Conservation (phyloP, 805 yeast genomes). For the Saccharomycopsis lassenensis region DNA sequence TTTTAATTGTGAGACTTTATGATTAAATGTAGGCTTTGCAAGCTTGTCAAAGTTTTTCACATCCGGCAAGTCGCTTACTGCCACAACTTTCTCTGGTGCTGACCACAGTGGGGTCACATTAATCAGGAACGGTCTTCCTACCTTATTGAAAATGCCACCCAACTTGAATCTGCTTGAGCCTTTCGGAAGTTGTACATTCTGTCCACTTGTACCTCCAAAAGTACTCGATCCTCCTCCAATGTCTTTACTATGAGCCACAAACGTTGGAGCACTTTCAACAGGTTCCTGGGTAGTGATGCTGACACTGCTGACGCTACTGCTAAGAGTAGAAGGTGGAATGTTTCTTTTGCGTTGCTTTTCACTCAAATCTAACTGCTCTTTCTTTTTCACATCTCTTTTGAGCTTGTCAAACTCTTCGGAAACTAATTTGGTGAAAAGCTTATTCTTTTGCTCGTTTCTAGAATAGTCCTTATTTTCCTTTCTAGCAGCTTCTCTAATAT, state of each 20-base stretch:
- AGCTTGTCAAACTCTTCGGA: constrained; percentile 40
- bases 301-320: not conserved
- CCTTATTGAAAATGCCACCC: constrained; percentile 48
- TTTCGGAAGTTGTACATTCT: too few species aligned
- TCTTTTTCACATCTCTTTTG: constrained; percentile 39
- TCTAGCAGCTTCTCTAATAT: constrained; percentile 32
- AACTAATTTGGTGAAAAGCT: constrained; percentile 37
- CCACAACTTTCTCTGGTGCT: constrained; percentile 35
- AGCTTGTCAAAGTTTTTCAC: constrained; percentile 30
- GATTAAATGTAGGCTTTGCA: constrained; percentile 38
- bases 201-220: too few species aligned
- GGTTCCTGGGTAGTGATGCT: constrained; percentile 1
- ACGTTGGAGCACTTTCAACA: too few species aligned
- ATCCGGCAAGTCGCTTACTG: constrained; percentile 51
- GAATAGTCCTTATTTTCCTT: constrained; percentile 32
- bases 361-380: constrained; percentile 28
- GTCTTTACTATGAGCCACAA: too few species aligned
- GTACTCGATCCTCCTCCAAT: too few species aligned
- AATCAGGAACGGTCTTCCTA: constrained; percentile 50
- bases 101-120: constrained; percentile 31
- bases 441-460: constrained; percentile 26
- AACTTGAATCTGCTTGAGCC: constrained; percentile 36
- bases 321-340: not conserved
- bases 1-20: constrained; percentile 34
- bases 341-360: constrained; percentile 26